Evolutionary conservation across 805 yeast genomes (phyloP).

Genomic region (Suhomyces canberraensis): DNA sequence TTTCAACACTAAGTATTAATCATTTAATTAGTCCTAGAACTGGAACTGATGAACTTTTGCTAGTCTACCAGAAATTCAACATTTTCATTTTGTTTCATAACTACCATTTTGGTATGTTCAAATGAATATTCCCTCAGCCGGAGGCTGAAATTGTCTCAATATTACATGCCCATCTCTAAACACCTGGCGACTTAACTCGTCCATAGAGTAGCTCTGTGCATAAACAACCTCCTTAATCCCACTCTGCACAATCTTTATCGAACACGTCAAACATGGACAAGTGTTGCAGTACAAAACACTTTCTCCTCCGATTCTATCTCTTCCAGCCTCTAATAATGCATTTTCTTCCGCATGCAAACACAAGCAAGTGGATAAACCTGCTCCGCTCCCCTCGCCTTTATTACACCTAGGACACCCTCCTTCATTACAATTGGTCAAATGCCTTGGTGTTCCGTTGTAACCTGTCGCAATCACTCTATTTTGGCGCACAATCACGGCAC

Average conservation of each 20-base stretch:
- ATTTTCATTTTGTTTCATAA: too few species aligned
- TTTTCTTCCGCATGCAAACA: slow-evolving; percentile 98
- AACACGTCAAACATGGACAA: slow-evolving; percentile 94
- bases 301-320: slow-evolving; percentile 61
- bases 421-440: slow-evolving; percentile 82
- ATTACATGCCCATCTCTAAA: slow-evolving; percentile 69
- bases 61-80: too few species aligned
- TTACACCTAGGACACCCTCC: slow-evolving; percentile 96
- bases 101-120: too few species aligned
- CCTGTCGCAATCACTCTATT: slow-evolving; percentile 92
- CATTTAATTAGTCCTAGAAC: too few species aligned
- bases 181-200: slow-evolving; percentile 66
- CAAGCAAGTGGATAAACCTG: slow-evolving; percentile 74
- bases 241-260: slow-evolving; percentile 89
- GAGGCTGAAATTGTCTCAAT: slow-evolving; percentile 51
- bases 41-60: too few species aligned
- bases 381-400: slow-evolving; percentile 58
- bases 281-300: slow-evolving; percentile 89
- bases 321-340: slow-evolving; percentile 89
- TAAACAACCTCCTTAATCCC: slow-evolving; percentile 92
- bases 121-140: slow-evolving; percentile 38
- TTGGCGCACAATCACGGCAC: slow-evolving; percentile 89
- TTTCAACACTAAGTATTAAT: too few species aligned
- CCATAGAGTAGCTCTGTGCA: slow-evolving; percentile 92
- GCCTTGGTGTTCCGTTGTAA: slow-evolving; percentile 95